Conservation (phyloP, 257 asterid genomes). For the Ophiorrhiza pumila region DNA sequence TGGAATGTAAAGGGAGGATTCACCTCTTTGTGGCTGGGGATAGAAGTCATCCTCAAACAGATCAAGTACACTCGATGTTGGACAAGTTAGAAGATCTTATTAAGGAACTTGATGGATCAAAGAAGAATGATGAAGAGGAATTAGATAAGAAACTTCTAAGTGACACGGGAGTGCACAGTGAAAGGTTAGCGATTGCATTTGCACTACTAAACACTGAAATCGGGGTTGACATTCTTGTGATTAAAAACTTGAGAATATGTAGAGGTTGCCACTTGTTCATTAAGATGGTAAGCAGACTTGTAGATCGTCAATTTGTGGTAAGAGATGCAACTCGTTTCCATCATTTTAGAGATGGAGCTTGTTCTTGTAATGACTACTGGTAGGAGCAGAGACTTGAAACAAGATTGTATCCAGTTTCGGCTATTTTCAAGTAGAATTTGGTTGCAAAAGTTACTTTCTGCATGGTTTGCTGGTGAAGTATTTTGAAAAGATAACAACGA, state of each 20-base stretch:
- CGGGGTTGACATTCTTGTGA: constrained; percentile 54
- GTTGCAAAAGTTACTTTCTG: neutral
- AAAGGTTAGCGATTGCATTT: constrained; percentile 80
- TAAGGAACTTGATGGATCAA: constrained; percentile 9
- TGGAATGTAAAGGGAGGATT: constrained; percentile 54
- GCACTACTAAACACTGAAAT: constrained; percentile 47
- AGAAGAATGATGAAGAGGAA: constrained; percentile 16
- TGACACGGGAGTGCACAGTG: constrained; percentile 57
- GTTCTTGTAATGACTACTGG: constrained; percentile 96
- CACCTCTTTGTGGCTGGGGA: constrained; percentile 81
- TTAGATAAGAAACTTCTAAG: constrained; percentile 19
- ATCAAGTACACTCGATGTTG: constrained; percentile 50
- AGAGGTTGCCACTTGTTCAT: constrained; percentile 72
- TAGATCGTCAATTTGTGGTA: constrained; percentile 53
- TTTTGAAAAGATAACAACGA: neutral
- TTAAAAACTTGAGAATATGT: constrained; percentile 85
- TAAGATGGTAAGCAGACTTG: constrained; percentile 52
- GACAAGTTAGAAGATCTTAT: constrained; percentile 44
- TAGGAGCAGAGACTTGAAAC: constrained; percentile 18
- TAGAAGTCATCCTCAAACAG: constrained; percentile 47
- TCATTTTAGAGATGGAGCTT: constrained; percentile 66
- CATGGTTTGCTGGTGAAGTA: neutral
- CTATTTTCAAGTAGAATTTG: too few relatives aligned
- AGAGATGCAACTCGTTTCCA: constrained; percentile 93
- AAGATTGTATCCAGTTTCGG: too few relatives aligned